A percentile compares a stretch with the other conserved stretches of the same genome.
These are phyloP conservation scores for Aegilops longissima DNA, from an alignment of 176 grass and related monocot genomes.

Conservation along the genomic window DNA sequence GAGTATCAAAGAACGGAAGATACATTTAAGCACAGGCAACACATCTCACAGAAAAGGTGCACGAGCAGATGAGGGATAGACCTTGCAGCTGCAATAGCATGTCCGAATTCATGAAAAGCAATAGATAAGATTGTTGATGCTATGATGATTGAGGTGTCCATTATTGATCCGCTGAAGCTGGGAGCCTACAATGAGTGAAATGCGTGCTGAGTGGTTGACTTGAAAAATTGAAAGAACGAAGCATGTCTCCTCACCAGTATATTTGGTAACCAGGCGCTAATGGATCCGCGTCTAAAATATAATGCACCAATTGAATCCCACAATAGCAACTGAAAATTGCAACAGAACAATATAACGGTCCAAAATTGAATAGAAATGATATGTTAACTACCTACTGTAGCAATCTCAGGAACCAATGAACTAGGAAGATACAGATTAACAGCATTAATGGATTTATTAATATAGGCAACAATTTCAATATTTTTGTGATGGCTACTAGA, in stretches of 20 bases:
- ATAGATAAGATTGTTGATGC: conserved; percentile 77
- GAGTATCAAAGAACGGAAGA: conserved; percentile 1
- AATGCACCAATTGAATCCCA: conserved; percentile 49
- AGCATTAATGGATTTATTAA: conserved; percentile 21
- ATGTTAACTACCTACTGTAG: background rate
- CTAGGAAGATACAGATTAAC: conserved; percentile 12
- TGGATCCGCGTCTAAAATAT: conserved; percentile 33
- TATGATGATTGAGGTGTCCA: conserved; percentile 56
- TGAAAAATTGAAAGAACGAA: conserved; percentile 25
- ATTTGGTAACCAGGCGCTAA: conserved; percentile 47
- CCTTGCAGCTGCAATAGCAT: conserved; percentile 92
- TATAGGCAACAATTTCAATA: background rate
- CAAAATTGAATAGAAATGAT: conserved; percentile 11
- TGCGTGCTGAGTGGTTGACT: conserved; percentile 5
- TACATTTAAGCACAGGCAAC: conserved; percentile 1
- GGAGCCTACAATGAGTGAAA: conserved; percentile 49
- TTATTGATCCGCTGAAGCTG: conserved; percentile 54
- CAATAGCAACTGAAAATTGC: conserved; percentile 60
- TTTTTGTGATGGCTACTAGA: conserved; percentile 10
- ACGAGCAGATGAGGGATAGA: conserved; percentile 31
- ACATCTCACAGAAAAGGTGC: background rate
- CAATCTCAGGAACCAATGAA: background rate
- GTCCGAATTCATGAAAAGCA: conserved; percentile 93
- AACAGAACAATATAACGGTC: conserved; percentile 21
- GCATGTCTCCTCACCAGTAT: conserved; percentile 53